Evolutionary conservation across 2,329 filamentous ascomycete genomes (phyloP), one percentile per base, ranked within the genome.

Genomic region (Verticillium tricorpus): DNA sequence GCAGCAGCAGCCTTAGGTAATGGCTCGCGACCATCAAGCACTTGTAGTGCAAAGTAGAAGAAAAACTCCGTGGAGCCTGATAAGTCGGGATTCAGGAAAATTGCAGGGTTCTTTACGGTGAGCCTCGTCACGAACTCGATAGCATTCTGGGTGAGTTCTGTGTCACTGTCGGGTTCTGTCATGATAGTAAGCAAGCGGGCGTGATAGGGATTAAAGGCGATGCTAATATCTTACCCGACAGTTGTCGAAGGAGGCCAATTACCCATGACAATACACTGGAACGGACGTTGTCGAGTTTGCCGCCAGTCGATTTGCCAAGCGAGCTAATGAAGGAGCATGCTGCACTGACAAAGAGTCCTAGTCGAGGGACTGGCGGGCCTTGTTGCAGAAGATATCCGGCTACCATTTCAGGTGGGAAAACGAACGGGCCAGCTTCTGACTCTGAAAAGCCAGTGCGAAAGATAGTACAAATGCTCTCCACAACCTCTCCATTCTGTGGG

Each of bases 371-470:
- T n/a, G 83, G 76, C 40, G 83, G 75, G 1, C 76, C 79, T 25
- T 87, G 83, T 59, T 82, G 83, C 3, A 83, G 79, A 56, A 95
- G 80, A 70, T 90, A 89, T 52, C 86, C 80, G 12, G 87, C 85
- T n/a, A 91, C 85, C 65, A 86, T 80, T 0, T 82, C 77, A 0
- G 89, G 81, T 2, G 88, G 83, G 63, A 96, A 86, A 9, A 93
- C 90, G 68, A 95, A 94, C 1, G 91, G 89, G 0, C 91, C 91
- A 3, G 89, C 85, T 31, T 87, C 84, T 0, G 81, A 83, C 72
- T 96, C 92, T 1, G 88, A 88, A 69, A 93, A 93, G 0, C 92
- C 92, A 22, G 87, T 84, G 50, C 88, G 85, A 58, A 94, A 80
- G 57, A 93, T 85, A 62, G 81, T 82, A 74, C 91, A 95, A 37